These are phyloP conservation scores for Leccinum truebloodii DNA, from an alignment of 768 basidiomycete species.

Conservation along the genomic window DNA sequence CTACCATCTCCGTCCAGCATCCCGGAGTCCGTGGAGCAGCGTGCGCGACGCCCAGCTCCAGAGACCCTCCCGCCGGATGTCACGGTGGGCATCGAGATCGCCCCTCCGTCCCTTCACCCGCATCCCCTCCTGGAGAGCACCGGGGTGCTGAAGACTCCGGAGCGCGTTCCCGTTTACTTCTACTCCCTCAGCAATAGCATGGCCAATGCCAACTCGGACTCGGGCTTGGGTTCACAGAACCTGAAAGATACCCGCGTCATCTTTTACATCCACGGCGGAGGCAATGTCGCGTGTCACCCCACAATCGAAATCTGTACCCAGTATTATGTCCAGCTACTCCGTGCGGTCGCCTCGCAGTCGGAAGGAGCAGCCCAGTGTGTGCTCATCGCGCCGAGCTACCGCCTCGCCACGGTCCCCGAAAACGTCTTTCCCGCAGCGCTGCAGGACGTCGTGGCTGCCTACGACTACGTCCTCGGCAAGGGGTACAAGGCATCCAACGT, in stretches of 20 bases:
- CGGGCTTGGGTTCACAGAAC: not conserved
- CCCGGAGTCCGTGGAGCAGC: constrained; percentile 15
- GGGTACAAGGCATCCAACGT: constrained; percentile 25
- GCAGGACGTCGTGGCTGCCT: constrained; percentile 28
- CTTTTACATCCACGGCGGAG: constrained; percentile 29
- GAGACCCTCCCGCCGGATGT: constrained; percentile 5
- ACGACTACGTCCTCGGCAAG: constrained; percentile 26
- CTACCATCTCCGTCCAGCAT: not conserved
- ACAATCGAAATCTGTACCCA: not conserved
- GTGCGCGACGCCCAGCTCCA: constrained; percentile 5
- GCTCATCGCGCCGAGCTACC: constrained; percentile 25
- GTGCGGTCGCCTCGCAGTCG: constrained; percentile 3
- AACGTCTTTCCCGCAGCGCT: constrained; percentile 25
- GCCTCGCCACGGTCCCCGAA: constrained; percentile 25
- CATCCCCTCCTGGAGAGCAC: not conserved
- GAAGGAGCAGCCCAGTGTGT: constrained; percentile 5
- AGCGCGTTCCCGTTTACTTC: constrained; percentile 24
- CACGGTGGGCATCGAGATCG: constrained; percentile 16
- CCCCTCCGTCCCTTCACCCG: constrained; percentile 10
- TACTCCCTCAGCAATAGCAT: constrained; percentile 6
- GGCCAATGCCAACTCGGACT: not conserved
- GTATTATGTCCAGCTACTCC: constrained; percentile 14
- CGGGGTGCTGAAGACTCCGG: constrained; percentile 13
- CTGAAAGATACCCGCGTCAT: constrained; percentile 13
- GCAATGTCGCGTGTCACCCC: constrained; percentile 20